These are phyloP conservation scores for Calonectria henricotiae DNA, from an alignment of 2,329 filamentous ascomycete species.

Conservation along the genomic window DNA sequence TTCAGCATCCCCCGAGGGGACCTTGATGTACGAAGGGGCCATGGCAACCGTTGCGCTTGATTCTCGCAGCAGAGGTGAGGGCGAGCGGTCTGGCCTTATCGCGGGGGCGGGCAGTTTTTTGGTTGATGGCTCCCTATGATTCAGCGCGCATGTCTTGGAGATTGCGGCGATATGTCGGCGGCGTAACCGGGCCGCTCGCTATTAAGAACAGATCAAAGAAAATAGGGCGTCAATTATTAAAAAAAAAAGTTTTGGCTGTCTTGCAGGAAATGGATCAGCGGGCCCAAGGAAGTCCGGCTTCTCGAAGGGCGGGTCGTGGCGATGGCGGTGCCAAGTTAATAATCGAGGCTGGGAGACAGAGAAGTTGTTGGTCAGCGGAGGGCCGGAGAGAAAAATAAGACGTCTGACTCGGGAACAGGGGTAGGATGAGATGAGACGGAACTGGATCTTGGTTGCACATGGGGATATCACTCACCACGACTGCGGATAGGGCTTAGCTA, in stretches of 20 bases:
- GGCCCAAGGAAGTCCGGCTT: slow-evolving; percentile 41
- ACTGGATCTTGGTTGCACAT: slow-evolving; percentile 34
- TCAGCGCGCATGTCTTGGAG: slow-evolving; percentile 45
- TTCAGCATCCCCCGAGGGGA: slow-evolving; percentile 62
- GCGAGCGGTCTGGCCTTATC: slow-evolving; percentile 22
- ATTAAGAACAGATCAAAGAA: slow-evolving; percentile 40
- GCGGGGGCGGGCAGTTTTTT: slow-evolving; percentile 35
- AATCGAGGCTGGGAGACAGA: slow-evolving; percentile 27
- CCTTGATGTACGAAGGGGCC: slow-evolving; percentile 68
- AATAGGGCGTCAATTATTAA: slow-evolving; percentile 29
- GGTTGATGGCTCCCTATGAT: slow-evolving; percentile 43
- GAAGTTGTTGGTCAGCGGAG: slow-evolving; percentile 29
- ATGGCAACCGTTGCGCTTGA: slow-evolving; percentile 55
- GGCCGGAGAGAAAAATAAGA: slow-evolving; percentile 3
- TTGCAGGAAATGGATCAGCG: slow-evolving; percentile 7
- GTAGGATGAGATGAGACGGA: slow-evolving; percentile 39
- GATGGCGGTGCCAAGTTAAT: slow-evolving; percentile 31
- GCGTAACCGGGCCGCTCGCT: slow-evolving; percentile 13
- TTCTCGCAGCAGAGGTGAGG: slow-evolving; percentile 14
- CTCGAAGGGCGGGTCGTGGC: slow-evolving; percentile 34
- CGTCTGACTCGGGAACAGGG: slow-evolving; percentile 11
- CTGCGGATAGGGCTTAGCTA: slow-evolving; percentile 16
- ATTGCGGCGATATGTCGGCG: slow-evolving; percentile 23
- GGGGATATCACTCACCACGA: slow-evolving; percentile 23
- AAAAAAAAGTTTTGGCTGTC: slow-evolving; percentile 18